Evolutionary conservation across 139 green algal genomes (phyloP).

Genomic region (Tetraselmis striata): DNA sequence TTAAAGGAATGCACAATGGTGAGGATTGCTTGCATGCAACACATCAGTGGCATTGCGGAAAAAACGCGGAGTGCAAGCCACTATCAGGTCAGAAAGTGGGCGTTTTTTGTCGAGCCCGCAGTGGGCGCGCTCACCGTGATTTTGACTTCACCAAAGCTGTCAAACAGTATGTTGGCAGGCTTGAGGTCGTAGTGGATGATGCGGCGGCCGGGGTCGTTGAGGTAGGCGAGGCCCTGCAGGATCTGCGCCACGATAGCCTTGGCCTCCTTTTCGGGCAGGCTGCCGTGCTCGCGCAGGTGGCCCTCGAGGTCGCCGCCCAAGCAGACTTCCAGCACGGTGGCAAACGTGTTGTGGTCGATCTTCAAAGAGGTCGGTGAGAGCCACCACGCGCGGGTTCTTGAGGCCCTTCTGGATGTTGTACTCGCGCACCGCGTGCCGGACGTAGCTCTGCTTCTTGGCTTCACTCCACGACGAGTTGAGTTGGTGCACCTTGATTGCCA

Average conservation of each 20-base stretch:
- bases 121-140: slow-evolving; percentile 53
- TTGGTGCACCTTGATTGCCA: slow-evolving; percentile 85
- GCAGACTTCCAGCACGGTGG: slow-evolving; percentile 87
- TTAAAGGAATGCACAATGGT: not conserved
- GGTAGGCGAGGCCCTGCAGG: slow-evolving; percentile 52
- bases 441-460: slow-evolving; percentile 75
- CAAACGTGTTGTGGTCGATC: slow-evolving; percentile 85
- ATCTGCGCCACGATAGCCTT: slow-evolving; percentile 62
- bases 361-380: slow-evolving; percentile 87
- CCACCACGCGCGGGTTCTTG: slow-evolving; percentile 64
- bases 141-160: slow-evolving; percentile 72
- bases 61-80: no score
- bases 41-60: not conserved
- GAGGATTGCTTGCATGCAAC: not conserved
- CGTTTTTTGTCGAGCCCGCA: not conserved
- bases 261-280: slow-evolving; percentile 81
- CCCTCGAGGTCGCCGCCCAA: slow-evolving; percentile 76
- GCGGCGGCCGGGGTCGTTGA: slow-evolving; percentile 35
- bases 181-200: slow-evolving; percentile 97
- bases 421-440: slow-evolving; percentile 80
- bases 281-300: slow-evolving; percentile 61
- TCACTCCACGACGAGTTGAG: slow-evolving; percentile 70
- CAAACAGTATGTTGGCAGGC: slow-evolving; percentile 94
- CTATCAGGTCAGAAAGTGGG: not conserved
- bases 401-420: slow-evolving; percentile 79